Evolutionary conservation across 192 early-diverging fungal genomes (phyloP).

Genomic region (Linnemannia hyalina): DNA sequence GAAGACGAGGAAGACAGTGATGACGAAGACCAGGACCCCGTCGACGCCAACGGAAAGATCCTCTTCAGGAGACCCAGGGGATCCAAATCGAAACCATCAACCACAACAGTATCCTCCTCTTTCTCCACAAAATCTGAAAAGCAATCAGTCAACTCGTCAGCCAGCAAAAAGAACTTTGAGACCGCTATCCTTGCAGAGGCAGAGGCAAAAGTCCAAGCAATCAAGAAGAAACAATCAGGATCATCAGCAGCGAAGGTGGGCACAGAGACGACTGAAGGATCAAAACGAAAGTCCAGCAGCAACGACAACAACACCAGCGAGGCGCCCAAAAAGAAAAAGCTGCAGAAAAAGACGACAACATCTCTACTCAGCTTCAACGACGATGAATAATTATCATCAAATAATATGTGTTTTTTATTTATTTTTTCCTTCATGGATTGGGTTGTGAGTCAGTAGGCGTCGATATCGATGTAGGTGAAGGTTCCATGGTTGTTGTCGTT

Average conservation of each 20-base stretch:
- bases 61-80: constrained; percentile 48
- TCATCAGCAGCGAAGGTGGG: not conserved
- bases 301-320: not conserved
- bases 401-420: constrained; percentile 1
- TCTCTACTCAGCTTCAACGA: constrained; percentile 46
- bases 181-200: constrained; percentile 26
- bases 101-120: not conserved
- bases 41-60: constrained; percentile 54
- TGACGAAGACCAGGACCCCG: constrained; percentile 37
- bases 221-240: constrained; percentile 29
- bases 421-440: constrained; percentile 5
- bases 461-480: constrained; percentile 7
- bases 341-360: constrained; percentile 20
- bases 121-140: not conserved
- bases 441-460: constrained; percentile 3
- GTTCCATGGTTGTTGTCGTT: not conserved
- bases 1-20: constrained; percentile 24
- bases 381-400: constrained; percentile 26
- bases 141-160: not conserved
- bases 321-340: constrained; percentile 23
- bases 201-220: constrained; percentile 16
- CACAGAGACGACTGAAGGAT: not conserved
- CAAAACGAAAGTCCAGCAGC: not conserved
- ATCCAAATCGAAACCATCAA: constrained; percentile 16
- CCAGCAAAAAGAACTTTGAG: constrained; percentile 33